Conservation (phyloP, 2,329 filamentous ascomycete genomes). For the Venturia effusa region DNA sequence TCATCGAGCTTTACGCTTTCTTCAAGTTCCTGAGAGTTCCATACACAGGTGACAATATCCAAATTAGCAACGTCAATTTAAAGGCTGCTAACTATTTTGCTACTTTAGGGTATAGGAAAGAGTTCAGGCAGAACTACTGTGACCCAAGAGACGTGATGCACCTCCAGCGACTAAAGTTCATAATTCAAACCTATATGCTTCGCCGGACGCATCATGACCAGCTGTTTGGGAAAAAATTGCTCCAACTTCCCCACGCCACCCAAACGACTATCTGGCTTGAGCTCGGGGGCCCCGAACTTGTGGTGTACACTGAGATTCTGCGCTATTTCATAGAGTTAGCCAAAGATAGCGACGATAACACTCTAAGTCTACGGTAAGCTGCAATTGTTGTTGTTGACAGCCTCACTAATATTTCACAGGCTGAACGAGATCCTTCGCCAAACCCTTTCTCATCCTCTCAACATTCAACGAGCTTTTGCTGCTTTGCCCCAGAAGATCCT, state of each 20-base stretch:
- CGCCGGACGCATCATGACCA: background rate
- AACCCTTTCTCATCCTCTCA: background rate
- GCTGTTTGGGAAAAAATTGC: background rate
- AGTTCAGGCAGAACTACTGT: background rate
- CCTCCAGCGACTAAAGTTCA: background rate
- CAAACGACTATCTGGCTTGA: background rate
- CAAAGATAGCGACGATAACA: too few relatives aligned
- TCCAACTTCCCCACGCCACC: background rate
- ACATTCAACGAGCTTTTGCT: background rate
- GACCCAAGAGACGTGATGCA: background rate
- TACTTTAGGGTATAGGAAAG: background rate
- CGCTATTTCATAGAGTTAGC: too few relatives aligned
- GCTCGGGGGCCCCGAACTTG: background rate
- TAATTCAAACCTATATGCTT: background rate
- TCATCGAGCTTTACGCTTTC: slow-evolving; percentile 25
- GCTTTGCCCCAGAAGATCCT: background rate
- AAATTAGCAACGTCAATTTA: background rate
- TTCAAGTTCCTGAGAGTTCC: slow-evolving; percentile 34
- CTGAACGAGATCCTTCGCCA: background rate
- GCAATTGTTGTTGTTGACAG: too few relatives aligned
- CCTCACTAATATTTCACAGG: background rate
- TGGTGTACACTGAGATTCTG: background rate
- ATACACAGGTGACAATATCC: slow-evolving; percentile 24
- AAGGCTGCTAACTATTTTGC: background rate
- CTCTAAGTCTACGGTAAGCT: too few relatives aligned